A percentile compares a stretch with the other conserved stretches of the same genome.
Conservation (phyloP, 495 filamentous ascomycete species). For the Tuber aestivum region DNA sequence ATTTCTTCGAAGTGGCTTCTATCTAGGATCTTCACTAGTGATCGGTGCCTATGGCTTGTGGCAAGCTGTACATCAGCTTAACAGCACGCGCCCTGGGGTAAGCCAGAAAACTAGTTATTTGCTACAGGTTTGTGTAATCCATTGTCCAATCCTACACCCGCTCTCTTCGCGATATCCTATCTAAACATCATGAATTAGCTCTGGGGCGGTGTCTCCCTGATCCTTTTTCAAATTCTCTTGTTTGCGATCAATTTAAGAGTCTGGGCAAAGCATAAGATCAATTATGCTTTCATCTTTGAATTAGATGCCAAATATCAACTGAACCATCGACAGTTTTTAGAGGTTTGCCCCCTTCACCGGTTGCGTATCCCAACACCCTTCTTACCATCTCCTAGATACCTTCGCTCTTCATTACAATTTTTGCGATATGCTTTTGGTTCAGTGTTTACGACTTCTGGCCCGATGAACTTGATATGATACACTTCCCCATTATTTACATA, state of each 20-base stretch:
- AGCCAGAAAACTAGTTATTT: constrained; percentile 62
- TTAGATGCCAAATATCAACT: constrained; percentile 78
- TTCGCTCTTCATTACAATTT: constrained; percentile 44
- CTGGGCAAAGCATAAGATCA: constrained; percentile 78
- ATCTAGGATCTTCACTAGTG: constrained; percentile 65
- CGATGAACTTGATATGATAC: constrained; percentile 64
- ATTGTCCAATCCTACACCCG: background rate
- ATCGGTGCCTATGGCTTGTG: constrained; percentile 71
- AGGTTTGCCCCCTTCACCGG: constrained; percentile 10
- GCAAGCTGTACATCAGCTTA: constrained; percentile 55
- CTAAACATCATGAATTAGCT: constrained; percentile 40
- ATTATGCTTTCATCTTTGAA: constrained; percentile 95
- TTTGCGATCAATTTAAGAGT: constrained; percentile 62
- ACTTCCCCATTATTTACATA: constrained; percentile 82
- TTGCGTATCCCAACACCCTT: background rate
- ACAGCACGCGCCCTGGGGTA: constrained; percentile 45
- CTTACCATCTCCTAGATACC: constrained; percentile 26
- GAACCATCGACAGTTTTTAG: constrained; percentile 73
- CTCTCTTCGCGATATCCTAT: background rate
- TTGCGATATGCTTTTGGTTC: constrained; percentile 77
- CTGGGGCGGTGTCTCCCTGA: constrained; percentile 40
- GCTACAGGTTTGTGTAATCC: constrained; percentile 53
- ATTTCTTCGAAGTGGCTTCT: constrained; percentile 73
- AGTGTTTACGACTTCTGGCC: constrained; percentile 62
- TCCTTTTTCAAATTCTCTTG: constrained; percentile 34